Evolutionary conservation across 805 yeast genomes (phyloP).

Genomic region (Sungouiozyma intestinalis): DNA sequence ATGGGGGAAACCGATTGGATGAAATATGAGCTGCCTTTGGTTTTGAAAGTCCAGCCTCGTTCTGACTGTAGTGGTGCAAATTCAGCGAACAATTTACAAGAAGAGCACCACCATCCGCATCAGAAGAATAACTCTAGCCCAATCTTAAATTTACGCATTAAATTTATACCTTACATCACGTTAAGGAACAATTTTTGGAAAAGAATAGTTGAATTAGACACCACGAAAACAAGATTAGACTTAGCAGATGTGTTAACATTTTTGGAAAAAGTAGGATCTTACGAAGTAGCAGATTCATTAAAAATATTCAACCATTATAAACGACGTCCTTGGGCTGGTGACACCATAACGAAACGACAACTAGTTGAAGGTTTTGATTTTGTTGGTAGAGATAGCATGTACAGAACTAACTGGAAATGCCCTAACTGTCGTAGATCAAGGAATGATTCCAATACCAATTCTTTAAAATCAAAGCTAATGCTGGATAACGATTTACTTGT

Average conservation of each 20-base stretch:
- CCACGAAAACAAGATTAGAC: conserved; percentile 34
- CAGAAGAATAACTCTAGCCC: conserved; percentile 28
- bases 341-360: conserved; percentile 35
- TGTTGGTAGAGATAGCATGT: conserved; percentile 29
- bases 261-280: conserved; percentile 39
- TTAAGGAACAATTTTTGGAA: conserved; percentile 65
- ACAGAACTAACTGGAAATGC: conserved; percentile 49
- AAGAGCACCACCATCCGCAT: conserved; percentile 1
- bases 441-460: conserved; percentile 37
- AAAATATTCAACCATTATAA: conserved; percentile 39
- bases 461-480: conserved; percentile 19
- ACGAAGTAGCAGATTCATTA: conserved; percentile 45
- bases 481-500: conserved; percentile 57
- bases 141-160: conserved; percentile 45
- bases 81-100: background rate
- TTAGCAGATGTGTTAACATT: conserved; percentile 52
- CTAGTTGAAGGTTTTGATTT: conserved; percentile 38
- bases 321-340: conserved; percentile 46
- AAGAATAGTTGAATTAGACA: conserved; percentile 37
- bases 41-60: conserved; percentile 11
- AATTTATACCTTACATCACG: conserved; percentile 55
- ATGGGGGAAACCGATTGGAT: conserved; percentile 8
- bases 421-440: conserved; percentile 68
- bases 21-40: conserved; percentile 30
- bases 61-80: background rate